Percentiles rank a stretch among this genome's conserved stretches.
Evolutionary conservation across 176 grass and related monocot genomes (phyloP).

Genomic region (Calamus simplicifolius): DNA sequence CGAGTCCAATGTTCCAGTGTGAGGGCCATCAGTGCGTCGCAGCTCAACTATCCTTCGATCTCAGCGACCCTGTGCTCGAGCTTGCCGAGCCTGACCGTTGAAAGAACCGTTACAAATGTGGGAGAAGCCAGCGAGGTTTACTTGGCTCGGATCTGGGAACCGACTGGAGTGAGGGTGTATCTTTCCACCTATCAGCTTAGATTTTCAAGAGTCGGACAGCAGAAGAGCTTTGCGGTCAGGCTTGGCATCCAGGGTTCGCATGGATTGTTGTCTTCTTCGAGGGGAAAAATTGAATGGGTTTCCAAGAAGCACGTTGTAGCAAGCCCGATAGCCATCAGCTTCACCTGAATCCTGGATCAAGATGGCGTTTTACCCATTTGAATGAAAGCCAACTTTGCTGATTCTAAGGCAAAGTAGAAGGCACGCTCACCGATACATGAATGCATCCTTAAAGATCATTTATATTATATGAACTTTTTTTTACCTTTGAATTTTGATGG

Average conservation of each 20-base stretch:
- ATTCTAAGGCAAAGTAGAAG: too few relatives aligned
- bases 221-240: slow-evolving; percentile 29
- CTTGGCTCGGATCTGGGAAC: slow-evolving; percentile 2
- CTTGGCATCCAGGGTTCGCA: slow-evolving; percentile 3
- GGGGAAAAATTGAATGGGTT: slow-evolving; percentile 31
- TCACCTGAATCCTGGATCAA: too few relatives aligned
- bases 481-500: too few relatives aligned
- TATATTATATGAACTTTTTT: too few relatives aligned
- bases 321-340: slow-evolving; percentile 35
- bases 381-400: too few relatives aligned
- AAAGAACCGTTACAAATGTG: slow-evolving; percentile 37
- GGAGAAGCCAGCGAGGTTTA: slow-evolving; percentile 28
- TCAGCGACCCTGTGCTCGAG: not conserved
- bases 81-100: slow-evolving; percentile 1
- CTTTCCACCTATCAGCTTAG: slow-evolving; percentile 27
- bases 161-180: slow-evolving; percentile 11
- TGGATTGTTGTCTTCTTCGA: not conserved
- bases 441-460: too few relatives aligned
- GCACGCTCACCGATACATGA: too few relatives aligned
- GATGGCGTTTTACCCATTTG: too few relatives aligned
- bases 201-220: slow-evolving; percentile 26
- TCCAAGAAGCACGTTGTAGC: slow-evolving; percentile 29
- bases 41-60: slow-evolving; percentile 56
- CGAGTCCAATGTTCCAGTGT: slow-evolving; percentile 19
- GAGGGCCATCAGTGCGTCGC: slow-evolving; percentile 7